Base-by-base conservation (phyloP, 1,284 basidiomycete genomes). In the Fomitopsis pinicola region DNA sequence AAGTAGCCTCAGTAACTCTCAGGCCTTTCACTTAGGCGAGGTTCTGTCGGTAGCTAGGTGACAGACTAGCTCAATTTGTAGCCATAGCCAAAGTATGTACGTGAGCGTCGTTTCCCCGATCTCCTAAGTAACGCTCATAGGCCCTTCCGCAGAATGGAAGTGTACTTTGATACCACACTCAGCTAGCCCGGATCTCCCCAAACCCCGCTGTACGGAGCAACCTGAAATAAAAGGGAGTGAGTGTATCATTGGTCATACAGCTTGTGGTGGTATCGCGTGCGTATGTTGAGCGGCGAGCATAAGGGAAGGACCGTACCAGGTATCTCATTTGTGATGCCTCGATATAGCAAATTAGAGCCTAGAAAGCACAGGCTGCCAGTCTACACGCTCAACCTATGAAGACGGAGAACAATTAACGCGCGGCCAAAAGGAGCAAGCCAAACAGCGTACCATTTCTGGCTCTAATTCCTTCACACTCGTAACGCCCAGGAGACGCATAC, bases 401-500 rank as follows among this genome's bases (percentile, higher is more conserved):
- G n/a, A 42, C 58, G 35, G 19, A 42, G 46, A 56, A 42, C 19
- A 42, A 44, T 28, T 14, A 14, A 10, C 22, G 7, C 19, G 15
- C 26, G 17, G 17, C 48, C 15, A 40, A 36, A 42, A 33, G 19
- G 42, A 45, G 19, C 9, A 35, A 22, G 40, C 15, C 46, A 26
- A 22, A 30, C 14, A 19, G 54, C 67, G 59, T 42, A 94, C 88
- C 89, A 96, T 86, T 69, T 92, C 89, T 0, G 94, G 93, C 45
- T 79, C 84, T 48, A 97, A 78, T 60, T 95, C 86, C 8, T 79
- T 72, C 15, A 97, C 74, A 53, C 77, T 84, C n/a, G 80, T 82
- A 17, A 87, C 92, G 42, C 95, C 95, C 3, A 95, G 74, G 26
- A 94, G 78, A 59, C 85, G 79, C 92, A 97, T 94, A 0, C 85